phyloP scores from a whole-genome alignment of 2,329 filamentous ascomycete species.

The Intubia oerlemansii region DNA sequence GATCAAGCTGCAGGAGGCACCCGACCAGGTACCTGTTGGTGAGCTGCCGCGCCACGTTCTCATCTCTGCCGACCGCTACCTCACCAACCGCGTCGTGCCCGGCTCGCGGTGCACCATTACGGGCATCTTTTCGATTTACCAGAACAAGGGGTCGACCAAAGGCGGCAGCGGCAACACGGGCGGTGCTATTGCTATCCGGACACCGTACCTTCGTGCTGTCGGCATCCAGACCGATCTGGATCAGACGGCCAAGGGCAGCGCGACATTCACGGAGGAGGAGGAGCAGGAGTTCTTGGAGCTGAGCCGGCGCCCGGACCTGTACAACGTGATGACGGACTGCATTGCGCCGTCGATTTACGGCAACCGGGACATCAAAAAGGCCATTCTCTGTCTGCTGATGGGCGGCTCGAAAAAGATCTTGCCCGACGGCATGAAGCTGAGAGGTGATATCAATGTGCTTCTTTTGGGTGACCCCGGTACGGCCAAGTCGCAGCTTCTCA shows the following conservation, averaged over 20 bases:
- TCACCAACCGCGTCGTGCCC: conserved; percentile 88
- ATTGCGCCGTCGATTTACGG: conserved; percentile 97
- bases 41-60: conserved; percentile 88
- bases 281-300: conserved; percentile 91
- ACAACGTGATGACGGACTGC: conserved; percentile 71
- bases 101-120: conserved; percentile 88
- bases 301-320: conserved; percentile 80
- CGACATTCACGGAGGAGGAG: conserved; percentile 79
- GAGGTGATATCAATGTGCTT: conserved; percentile 95
- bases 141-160: conserved; percentile 61
- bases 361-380: conserved; percentile 90
- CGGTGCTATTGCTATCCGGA: conserved; percentile 81
- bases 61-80: conserved; percentile 86
- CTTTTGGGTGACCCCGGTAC: conserved; percentile 95
- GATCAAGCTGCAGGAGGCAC: conserved; percentile 91
- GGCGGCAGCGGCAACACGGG: conserved; percentile 37
- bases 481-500: conserved; percentile 88
- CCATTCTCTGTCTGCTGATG: conserved; percentile 80
- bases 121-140: conserved; percentile 96
- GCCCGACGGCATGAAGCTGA: conserved; percentile 89
- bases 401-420: conserved; percentile 96
- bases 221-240: conserved; percentile 84
- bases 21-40: conserved; percentile 91
- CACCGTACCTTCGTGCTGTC: conserved; percentile 81
- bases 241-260: conserved; percentile 66